Base-by-base conservation (phyloP, 768 basidiomycete genomes). In the Agaricus blazei region DNA sequence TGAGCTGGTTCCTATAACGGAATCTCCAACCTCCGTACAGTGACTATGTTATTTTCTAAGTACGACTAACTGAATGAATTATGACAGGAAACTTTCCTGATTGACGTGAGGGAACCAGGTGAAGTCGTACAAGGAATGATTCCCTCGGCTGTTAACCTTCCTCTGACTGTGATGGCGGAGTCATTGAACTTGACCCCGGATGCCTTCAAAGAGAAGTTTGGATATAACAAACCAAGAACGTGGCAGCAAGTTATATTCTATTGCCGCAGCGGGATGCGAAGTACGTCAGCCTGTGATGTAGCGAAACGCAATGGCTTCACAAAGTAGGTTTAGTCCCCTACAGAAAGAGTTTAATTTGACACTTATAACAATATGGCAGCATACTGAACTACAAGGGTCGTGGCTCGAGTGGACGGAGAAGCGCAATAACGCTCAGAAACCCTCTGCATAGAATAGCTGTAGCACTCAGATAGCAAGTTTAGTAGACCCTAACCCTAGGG, bases 111-210 rank as follows among this genome's bases (percentile, higher is more conserved):
- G 23, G 95, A 97, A 68, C 90, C 87, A 1, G 84, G 91, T 60
- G 95, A 97, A 67, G 90, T 93, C 43, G 80, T 88, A 12, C 90
- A 93, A 66, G 95, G 95, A 11, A 87, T 88, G 67, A 96, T 98
- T 59, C 95, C 95, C 5, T 93, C 92, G 24, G 81, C 93, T 15
- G 91, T 97, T 64, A 91, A 93, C 68, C 70, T 98, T 19, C 94
- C 95, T 4, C 80, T 98, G 38, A 87, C 88, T 6, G 79, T 79
- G n/a, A 78, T 98, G 40, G 74, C 82, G 31, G 79, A 77, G 38
- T 82, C 90, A 14, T 68, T 98, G 27, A 76, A 82, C 60, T 67
- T 90, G 38, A 65, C 66, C 14, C 65, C 75, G n/a, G 72, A 72
- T 15, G 75, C 72, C 12, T 93, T 93, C 72, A 73, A 75, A 48